Evolutionary conservation across 1,284 basidiomycete genomes (phyloP).

Genomic region (Cystobasidiaceae sp.): DNA sequence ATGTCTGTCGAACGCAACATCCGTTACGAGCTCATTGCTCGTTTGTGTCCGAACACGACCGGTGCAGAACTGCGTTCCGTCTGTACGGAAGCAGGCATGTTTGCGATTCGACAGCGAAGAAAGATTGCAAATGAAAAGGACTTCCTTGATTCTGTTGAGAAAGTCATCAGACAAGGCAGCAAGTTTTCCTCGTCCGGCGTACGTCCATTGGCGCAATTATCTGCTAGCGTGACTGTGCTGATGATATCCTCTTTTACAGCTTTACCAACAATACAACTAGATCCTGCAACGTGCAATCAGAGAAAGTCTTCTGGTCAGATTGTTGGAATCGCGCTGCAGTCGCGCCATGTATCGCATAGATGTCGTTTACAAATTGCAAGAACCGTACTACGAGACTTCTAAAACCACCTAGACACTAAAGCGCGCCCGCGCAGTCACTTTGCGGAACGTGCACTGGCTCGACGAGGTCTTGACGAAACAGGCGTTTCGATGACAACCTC

Average conservation of each 20-base stretch:
- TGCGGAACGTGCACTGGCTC: constrained; percentile 16
- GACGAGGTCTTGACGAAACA: background rate
- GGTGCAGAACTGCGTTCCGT: constrained; percentile 95
- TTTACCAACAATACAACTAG: constrained; percentile 49
- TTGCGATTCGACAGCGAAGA: constrained; percentile 91
- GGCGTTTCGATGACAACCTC: constrained; percentile 1
- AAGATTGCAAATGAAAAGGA: constrained; percentile 97
- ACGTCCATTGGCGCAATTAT: background rate
- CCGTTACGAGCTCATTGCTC: constrained; percentile 93
- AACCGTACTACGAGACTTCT: too few relatives aligned
- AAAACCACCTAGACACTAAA: too few relatives aligned
- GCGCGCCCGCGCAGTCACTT: too few relatives aligned
- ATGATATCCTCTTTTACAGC: constrained; percentile 7
- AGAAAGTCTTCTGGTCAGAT: too few relatives aligned
- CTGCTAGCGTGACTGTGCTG: too few relatives aligned
- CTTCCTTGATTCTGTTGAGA: constrained; percentile 96
- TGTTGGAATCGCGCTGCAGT: too few relatives aligned
- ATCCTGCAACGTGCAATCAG: too few relatives aligned
- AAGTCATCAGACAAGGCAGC: constrained; percentile 94
- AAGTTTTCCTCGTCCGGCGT: constrained; percentile 80
- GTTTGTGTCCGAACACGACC: constrained; percentile 95
- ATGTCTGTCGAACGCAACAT: constrained; percentile 98
- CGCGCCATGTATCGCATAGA: constrained; percentile 13
- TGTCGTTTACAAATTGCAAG: constrained; percentile 2
- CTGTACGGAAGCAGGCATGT: constrained; percentile 99